Evolutionary conservation across 306 rosid species (phyloP).

Genomic region (Vicia sativa): DNA sequence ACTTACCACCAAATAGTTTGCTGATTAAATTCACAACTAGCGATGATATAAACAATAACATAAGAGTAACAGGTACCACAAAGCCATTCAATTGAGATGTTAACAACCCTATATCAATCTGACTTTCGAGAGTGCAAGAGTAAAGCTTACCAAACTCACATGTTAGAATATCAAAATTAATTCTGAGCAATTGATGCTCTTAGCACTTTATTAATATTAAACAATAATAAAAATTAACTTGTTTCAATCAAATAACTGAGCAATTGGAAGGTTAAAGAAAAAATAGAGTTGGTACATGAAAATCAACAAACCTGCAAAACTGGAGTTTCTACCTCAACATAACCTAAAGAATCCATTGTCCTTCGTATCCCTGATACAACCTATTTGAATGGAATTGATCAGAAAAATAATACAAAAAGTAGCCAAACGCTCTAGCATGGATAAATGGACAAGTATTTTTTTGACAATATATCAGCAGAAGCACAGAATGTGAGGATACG

Average conservation of each 20-base stretch:
- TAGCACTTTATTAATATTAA: slow-evolving; percentile 29
- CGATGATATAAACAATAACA: neutral
- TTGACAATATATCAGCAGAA: slow-evolving; percentile 5
- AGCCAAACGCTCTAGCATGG: slow-evolving; percentile 12
- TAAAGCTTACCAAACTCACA: slow-evolving; percentile 6
- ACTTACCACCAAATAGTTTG: slow-evolving; percentile 17
- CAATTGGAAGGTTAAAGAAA: slow-evolving; percentile 6
- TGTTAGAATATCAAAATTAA: slow-evolving; percentile 11
- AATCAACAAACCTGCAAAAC: slow-evolving; percentile 83
- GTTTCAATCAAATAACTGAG: slow-evolving; percentile 9
- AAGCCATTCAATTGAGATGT: slow-evolving; percentile 20
- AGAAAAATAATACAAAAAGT: slow-evolving; percentile 10
- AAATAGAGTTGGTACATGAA: slow-evolving; percentile 22
- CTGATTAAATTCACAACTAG: slow-evolving; percentile 1
- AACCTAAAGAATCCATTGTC: slow-evolving; percentile 90
- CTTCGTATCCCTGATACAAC: slow-evolving; percentile 82
- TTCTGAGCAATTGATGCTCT: slow-evolving; percentile 10
- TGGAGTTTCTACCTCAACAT: slow-evolving; percentile 95
- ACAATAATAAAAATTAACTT: neutral
- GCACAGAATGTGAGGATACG: slow-evolving; percentile 11
- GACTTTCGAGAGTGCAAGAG: slow-evolving; percentile 16
- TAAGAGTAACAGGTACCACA: neutral
- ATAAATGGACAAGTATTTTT: slow-evolving; percentile 14
- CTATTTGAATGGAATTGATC: slow-evolving; percentile 48
- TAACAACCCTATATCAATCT: slow-evolving; percentile 19